A percentile compares a stretch with the other conserved stretches of the same genome.
Conservation (phyloP, 2,329 filamentous ascomycete species). For the Aureobasidium sp. region DNA sequence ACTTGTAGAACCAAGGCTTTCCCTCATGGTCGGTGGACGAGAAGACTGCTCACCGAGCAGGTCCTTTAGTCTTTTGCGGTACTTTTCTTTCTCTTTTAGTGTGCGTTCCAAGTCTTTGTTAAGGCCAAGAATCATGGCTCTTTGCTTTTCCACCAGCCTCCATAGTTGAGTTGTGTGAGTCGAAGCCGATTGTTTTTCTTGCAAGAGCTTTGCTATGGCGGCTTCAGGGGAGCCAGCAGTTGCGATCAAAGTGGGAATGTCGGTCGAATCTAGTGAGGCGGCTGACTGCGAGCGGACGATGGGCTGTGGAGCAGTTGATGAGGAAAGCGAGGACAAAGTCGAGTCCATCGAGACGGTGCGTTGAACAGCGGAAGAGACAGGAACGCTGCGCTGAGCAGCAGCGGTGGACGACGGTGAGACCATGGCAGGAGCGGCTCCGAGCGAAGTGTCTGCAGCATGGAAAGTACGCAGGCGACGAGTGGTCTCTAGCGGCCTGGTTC, state of each 20-base stretch:
- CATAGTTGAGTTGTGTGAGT: conserved; percentile 90
- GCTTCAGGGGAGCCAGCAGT: conserved; percentile 84
- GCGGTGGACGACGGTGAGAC: neutral
- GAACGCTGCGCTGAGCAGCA: neutral
- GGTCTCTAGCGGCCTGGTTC: conserved; percentile 5
- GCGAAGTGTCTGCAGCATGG: neutral
- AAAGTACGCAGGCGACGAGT: conserved; percentile 4
- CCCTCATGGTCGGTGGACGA: conserved; percentile 21
- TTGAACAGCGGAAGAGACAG: conserved; percentile 33
- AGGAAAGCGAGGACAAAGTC: conserved; percentile 61
- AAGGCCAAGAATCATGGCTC: conserved; percentile 84
- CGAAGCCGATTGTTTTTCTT: conserved; percentile 82
- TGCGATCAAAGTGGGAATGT: conserved; percentile 72
- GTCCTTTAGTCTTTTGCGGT: conserved; percentile 85
- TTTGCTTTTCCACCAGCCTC: conserved; percentile 93
- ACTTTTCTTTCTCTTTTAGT: conserved; percentile 89
- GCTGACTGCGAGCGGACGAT: conserved; percentile 54
- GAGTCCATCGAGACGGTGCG: conserved; percentile 90
- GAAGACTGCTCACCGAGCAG: conserved; percentile 42
- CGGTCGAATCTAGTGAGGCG: conserved; percentile 53
- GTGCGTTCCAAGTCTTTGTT: conserved; percentile 91
- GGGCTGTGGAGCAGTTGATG: conserved; percentile 46
- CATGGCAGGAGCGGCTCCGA: neutral
- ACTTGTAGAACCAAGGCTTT: conserved; percentile 21
- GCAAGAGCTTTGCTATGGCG: conserved; percentile 78